Conservation (phyloP, 2,329 filamentous ascomycete genomes). For the Botryotinia narcissicola region DNA sequence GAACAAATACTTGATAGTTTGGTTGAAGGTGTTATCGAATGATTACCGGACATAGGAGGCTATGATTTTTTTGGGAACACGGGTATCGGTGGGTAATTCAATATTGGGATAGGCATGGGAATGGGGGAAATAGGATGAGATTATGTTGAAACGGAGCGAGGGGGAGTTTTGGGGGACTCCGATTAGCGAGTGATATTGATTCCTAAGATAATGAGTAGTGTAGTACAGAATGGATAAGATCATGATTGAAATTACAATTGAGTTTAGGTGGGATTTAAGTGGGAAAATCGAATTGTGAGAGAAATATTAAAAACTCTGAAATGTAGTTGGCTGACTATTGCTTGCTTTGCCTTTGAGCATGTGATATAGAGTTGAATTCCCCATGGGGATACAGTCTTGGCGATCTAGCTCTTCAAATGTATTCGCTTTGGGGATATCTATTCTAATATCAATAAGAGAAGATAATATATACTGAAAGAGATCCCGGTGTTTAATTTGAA, state of each 20-base stretch:
- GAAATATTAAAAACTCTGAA: neutral
- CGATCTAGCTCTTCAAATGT: neutral
- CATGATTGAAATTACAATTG: neutral
- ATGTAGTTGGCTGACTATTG: neutral
- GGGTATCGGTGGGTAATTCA: slow-evolving; percentile 4
- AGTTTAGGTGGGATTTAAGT: neutral
- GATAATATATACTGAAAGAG: too few species aligned
- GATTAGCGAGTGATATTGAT: slow-evolving; percentile 10
- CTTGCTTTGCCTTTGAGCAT: neutral
- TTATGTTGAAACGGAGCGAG: neutral
- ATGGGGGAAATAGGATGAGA: neutral
- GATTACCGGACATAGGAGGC: neutral
- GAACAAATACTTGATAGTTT: slow-evolving; percentile 37
- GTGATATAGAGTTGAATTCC: neutral
- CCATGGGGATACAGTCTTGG: neutral
- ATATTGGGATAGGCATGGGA: neutral
- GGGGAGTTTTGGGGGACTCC: slow-evolving; percentile 1
- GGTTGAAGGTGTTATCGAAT: slow-evolving; percentile 37
- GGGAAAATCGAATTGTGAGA: neutral
- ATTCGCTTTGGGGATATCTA: neutral
- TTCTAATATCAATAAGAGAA: neutral
- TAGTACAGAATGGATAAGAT: neutral
- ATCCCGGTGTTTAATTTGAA: neutral
- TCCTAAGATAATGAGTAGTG: slow-evolving; percentile 1
- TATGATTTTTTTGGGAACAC: neutral